Base-by-base conservation (phyloP, 2,329 filamentous ascomycete genomes). In the Cyphellophora attinorum region DNA sequence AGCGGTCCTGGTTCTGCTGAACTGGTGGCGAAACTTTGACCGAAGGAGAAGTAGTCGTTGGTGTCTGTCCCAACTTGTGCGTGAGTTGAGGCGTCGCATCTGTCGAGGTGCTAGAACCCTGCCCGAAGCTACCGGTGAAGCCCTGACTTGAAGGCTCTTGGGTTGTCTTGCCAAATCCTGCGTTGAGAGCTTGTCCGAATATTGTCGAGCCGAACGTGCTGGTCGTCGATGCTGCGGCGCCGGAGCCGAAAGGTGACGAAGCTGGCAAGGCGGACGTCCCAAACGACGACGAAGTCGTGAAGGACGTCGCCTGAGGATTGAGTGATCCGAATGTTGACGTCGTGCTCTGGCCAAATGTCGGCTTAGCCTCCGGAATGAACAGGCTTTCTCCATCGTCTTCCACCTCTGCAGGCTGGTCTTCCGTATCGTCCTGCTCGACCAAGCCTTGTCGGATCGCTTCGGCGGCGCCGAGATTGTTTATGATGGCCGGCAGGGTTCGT, bases 401-500 rank as follows among this genome's bases (percentile, higher is more conserved):
- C 35, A 51, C 53, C 30, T 60, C 55, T 50, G 51, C 32, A 57
- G 55, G n/a, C 19, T 38, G 29, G 12, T 6, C 12, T 43, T 35
- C 48, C 12, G n/a, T 50, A 29, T 55, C 48, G 19, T 51, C 46
- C 32, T 55, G 46, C 19, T 67, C 61, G 27, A 76, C 55, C 56
- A 73, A 60, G 6, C 66, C 67, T 29, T 62, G 52, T 11, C 51
- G 56, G 27, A 59, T 60, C 12, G 75, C 71, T 46, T 70, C 61
- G 29, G 57, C 57, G 29, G 76, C 64, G 29, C 57, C 66, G 51
- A 75, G 56, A 11, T 74, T 74, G 47, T 70, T 64, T 34, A 78
- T 68, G 17, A 79, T 55, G 6, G 74, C 68, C 14, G 67, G 65
- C n/a, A 75, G 53, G 2, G 61, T 67, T 45, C 75, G 64, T 14